Conservation (phyloP, 768 basidiomycete genomes). For the Pleurotus tuber-regium region DNA sequence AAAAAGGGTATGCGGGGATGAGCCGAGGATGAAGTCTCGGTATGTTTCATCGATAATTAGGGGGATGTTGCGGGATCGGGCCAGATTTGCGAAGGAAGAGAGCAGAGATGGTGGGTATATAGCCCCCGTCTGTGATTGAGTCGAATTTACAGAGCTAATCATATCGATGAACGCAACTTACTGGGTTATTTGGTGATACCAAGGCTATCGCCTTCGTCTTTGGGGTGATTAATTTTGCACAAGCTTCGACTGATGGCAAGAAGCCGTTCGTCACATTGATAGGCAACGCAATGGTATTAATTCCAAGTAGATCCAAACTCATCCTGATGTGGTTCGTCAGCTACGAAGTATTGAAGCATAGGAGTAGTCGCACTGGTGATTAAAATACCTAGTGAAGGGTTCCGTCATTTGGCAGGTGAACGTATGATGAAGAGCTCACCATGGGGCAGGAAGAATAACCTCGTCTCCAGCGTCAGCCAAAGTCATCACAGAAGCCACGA, state of each 20-base stretch:
- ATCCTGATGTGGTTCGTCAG: slow-evolving; percentile 40
- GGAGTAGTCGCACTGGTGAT: slow-evolving; percentile 47
- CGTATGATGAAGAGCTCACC: slow-evolving; percentile 35
- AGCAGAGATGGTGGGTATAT: slow-evolving; percentile 60
- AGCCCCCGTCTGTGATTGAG: slow-evolving; percentile 55
- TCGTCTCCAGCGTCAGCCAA: slow-evolving; percentile 71
- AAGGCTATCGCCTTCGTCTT: slow-evolving; percentile 70
- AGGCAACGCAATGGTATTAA: slow-evolving; percentile 54
- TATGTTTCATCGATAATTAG: slow-evolving; percentile 89
- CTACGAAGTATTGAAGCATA: background rate
- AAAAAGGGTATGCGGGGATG: slow-evolving; percentile 57
- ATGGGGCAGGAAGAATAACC: slow-evolving; percentile 69
- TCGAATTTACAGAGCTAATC: background rate
- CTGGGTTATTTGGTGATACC: slow-evolving; percentile 78
- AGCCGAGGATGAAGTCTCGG: slow-evolving; percentile 64
- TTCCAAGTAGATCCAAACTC: slow-evolving; percentile 61
- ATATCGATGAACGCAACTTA: slow-evolving; percentile 23
- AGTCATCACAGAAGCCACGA: slow-evolving; percentile 57
- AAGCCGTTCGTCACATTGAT: slow-evolving; percentile 54
- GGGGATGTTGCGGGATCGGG: slow-evolving; percentile 50
- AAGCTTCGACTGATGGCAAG: slow-evolving; percentile 51
- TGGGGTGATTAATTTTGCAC: slow-evolving; percentile 48
- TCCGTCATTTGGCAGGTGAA: background rate
- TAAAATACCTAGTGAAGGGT: slow-evolving; percentile 52
- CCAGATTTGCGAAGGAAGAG: slow-evolving; percentile 57